Percentiles rank a stretch among this genome's conserved stretches.
phyloP scores from a whole-genome alignment of 2,329 filamentous ascomycete genomes.

The Pseudopyricularia cyperi region DNA sequence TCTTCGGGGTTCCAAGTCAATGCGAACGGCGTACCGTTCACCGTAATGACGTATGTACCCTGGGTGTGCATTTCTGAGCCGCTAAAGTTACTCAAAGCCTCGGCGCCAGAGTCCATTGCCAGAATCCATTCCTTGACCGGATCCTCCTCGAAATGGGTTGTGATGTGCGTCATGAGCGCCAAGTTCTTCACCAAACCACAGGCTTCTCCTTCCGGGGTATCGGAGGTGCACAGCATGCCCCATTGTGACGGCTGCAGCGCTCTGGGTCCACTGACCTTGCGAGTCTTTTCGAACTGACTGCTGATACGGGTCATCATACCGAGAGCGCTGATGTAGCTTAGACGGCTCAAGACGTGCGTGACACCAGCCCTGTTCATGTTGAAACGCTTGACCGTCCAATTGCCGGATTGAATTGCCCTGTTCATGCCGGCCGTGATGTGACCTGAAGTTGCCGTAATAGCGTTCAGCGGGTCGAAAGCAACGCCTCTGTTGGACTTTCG shows the following conservation, averaged over 20 bases:
- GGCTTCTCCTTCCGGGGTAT: conserved; percentile 96
- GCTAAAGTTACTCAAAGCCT: conserved; percentile 54
- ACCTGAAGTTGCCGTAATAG: conserved; percentile 73
- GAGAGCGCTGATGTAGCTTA: conserved; percentile 92
- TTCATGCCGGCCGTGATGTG: conserved; percentile 90
- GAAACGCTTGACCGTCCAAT: conserved; percentile 97
- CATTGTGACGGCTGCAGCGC: conserved; percentile 95
- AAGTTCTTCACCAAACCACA: conserved; percentile 97
- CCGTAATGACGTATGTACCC: conserved; percentile 79
- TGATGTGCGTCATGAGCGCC: conserved; percentile 98
- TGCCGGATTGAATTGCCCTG: conserved; percentile 90
- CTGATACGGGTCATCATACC: conserved; percentile 99
- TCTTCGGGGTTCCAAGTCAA: conserved; percentile 74
- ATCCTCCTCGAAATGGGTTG: conserved; percentile 86
- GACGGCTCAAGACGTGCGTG: conserved; percentile 85
- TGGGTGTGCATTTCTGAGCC: conserved; percentile 78
- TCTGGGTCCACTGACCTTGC: conserved; percentile 91
- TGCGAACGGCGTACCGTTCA: conserved; percentile 91
- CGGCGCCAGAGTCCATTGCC: conserved; percentile 72
- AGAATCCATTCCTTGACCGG: conserved; percentile 81
- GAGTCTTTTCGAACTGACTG: conserved; percentile 96
- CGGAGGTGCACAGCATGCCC: conserved; percentile 93
- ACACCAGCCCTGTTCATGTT: conserved; percentile 97
- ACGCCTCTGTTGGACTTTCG: conserved; percentile 87
- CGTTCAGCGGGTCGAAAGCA: conserved; percentile 73